Evolutionary conservation across 2,329 filamentous ascomycete genomes (phyloP).

Genomic region (Incumbomyces lentus): DNA sequence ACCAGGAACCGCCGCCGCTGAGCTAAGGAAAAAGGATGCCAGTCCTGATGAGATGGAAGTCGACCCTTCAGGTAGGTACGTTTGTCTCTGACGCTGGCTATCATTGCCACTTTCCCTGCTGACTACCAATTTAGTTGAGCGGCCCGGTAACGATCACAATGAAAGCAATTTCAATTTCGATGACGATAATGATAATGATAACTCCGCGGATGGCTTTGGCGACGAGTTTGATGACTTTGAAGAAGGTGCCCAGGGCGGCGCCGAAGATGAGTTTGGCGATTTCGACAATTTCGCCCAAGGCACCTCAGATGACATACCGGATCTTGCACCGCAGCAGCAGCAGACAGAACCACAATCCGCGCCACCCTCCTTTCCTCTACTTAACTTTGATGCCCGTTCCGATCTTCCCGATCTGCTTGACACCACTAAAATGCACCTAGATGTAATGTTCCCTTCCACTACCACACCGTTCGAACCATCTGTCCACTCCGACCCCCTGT

Average conservation of each 20-base stretch:
- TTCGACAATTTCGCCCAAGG: slow-evolving; percentile 59
- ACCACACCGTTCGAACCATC: slow-evolving; percentile 24
- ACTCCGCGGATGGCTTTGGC: slow-evolving; percentile 58
- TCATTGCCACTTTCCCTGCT: background rate
- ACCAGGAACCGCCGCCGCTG: slow-evolving; percentile 29
- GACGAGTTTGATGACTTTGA: slow-evolving; percentile 47
- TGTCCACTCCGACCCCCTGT: slow-evolving; percentile 30
- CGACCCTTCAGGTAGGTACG: slow-evolving; percentile 47
- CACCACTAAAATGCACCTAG: slow-evolving; percentile 30
- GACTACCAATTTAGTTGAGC: slow-evolving; percentile 7
- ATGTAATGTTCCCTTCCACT: slow-evolving; percentile 35
- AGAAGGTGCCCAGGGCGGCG: slow-evolving; percentile 40
- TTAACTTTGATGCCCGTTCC: slow-evolving; percentile 46
- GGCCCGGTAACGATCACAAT: slow-evolving; percentile 17
- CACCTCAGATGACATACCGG: slow-evolving; percentile 24
- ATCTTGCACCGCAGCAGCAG: slow-evolving; percentile 15
- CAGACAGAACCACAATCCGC: slow-evolving; percentile 21
- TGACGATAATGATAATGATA: slow-evolving; percentile 35
- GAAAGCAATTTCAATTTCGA: no score
- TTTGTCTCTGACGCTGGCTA: slow-evolving; percentile 3
- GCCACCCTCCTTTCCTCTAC: slow-evolving; percentile 18
- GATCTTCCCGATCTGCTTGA: slow-evolving; percentile 32
- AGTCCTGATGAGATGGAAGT: slow-evolving; percentile 34
- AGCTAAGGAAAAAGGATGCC: slow-evolving; percentile 32
- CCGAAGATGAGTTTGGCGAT: slow-evolving; percentile 50